Evolutionary conservation across 2,329 filamentous ascomycete species (phyloP).

Genomic region (Fusarium subtropicale): DNA sequence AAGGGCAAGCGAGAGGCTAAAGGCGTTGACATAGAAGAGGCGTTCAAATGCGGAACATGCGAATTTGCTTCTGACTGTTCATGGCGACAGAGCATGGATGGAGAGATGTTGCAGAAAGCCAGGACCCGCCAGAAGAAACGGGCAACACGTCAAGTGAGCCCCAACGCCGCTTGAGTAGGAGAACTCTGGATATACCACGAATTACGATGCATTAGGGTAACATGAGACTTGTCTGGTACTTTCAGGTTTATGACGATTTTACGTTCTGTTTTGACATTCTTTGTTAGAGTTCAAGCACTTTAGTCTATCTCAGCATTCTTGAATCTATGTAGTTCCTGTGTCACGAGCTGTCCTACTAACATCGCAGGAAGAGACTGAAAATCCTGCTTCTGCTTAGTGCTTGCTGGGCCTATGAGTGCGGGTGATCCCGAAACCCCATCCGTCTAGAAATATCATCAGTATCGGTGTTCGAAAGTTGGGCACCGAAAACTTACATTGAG

Average conservation of each 20-base stretch:
- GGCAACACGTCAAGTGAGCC: constrained; percentile 28
- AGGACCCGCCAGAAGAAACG: constrained; percentile 40
- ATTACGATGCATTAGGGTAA: constrained; percentile 31
- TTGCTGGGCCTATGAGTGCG: constrained; percentile 41
- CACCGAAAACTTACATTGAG: constrained; percentile 43
- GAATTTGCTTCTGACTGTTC: constrained; percentile 83
- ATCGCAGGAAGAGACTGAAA: no score
- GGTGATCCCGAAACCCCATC: constrained; percentile 45
- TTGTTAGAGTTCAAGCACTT: neutral
- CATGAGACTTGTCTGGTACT: neutral
- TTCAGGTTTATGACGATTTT: neutral
- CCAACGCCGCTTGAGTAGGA: constrained; percentile 6
- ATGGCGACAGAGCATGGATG: constrained; percentile 79
- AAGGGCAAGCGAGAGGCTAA: constrained; percentile 76
- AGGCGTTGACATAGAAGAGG: constrained; percentile 85
- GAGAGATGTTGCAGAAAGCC: constrained; percentile 57
- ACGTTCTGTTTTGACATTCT: neutral
- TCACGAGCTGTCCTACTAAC: neutral
- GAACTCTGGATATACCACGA: constrained; percentile 25
- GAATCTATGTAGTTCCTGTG: neutral
- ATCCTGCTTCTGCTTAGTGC: constrained; percentile 16
- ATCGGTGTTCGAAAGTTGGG: neutral
- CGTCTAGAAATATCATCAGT: constrained; percentile 33
- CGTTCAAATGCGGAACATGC: constrained; percentile 87
- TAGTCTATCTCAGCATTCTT: neutral